Evolutionary conservation across 345 rosid species (phyloP).

Genomic region (Citrus sp.): DNA sequence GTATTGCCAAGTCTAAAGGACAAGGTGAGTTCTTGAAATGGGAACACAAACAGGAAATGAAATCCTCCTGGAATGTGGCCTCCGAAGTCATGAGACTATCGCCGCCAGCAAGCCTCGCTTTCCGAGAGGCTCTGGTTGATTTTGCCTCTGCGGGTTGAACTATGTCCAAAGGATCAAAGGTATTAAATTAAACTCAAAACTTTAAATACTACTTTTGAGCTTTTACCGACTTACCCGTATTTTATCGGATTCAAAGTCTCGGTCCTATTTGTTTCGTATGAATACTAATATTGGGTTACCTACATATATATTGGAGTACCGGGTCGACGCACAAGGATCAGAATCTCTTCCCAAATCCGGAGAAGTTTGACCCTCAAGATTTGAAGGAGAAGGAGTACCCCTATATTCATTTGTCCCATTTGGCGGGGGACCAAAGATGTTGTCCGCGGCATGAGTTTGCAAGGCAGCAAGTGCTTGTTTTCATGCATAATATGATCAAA

Average conservation of each 20-base stretch:
- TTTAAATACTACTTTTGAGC: no score
- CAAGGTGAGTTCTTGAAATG: slow-evolving; percentile 3
- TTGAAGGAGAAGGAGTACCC: slow-evolving; percentile 5
- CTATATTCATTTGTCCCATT: slow-evolving; percentile 18
- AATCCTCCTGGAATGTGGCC: not conserved
- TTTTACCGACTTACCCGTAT: no score
- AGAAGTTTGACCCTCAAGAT: slow-evolving; percentile 11
- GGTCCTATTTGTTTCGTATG: no score
- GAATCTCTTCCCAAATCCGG: not conserved
- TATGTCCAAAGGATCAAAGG: slow-evolving; percentile 8
- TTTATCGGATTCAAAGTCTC: no score
- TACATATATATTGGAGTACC: slow-evolving; percentile 2
- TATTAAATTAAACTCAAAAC: no score
- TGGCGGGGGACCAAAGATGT: slow-evolving; percentile 24
- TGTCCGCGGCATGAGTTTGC: slow-evolving; percentile 12
- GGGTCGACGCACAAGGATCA: not conserved
- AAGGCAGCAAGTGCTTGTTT: slow-evolving; percentile 4
- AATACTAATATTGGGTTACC: no score
- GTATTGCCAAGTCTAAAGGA: not conserved
- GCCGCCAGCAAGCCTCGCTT: not conserved
- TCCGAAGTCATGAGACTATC: not conserved
- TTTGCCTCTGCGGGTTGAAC: not conserved
- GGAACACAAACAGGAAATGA: not conserved
- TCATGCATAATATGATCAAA: slow-evolving; percentile 13
- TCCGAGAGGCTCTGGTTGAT: not conserved